Conservation (phyloP, 306 rosid genomes). For the Prunus mume region DNA sequence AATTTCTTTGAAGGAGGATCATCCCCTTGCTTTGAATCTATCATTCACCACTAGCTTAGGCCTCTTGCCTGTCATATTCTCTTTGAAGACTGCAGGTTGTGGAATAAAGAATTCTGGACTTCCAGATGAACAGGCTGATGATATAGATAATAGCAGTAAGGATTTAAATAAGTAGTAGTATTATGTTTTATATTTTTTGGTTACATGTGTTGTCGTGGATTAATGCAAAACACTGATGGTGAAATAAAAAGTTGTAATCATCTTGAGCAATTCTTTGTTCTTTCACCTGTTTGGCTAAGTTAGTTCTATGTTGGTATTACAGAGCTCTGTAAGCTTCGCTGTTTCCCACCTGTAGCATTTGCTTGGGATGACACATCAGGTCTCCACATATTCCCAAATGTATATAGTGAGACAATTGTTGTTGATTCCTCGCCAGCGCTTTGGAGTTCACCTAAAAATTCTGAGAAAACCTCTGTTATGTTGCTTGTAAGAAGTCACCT, state of each 20-base stretch:
- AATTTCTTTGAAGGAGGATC: slow-evolving; percentile 74
- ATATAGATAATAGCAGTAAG: slow-evolving; percentile 72
- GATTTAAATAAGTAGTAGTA: slow-evolving; percentile 15
- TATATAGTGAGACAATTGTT: slow-evolving; percentile 61
- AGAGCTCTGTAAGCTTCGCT: slow-evolving; percentile 93
- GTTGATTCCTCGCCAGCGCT: slow-evolving; percentile 90
- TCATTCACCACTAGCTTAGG: slow-evolving; percentile 85
- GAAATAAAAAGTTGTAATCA: neutral
- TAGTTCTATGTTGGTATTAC: slow-evolving; percentile 35
- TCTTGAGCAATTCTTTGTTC: slow-evolving; percentile 8
- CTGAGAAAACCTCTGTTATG: slow-evolving; percentile 77
- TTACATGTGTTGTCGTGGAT: neutral
- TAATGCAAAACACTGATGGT: neutral
- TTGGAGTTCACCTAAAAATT: slow-evolving; percentile 61
- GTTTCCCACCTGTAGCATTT: slow-evolving; percentile 95
- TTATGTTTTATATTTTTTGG: slow-evolving; percentile 17
- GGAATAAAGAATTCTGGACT: slow-evolving; percentile 79
- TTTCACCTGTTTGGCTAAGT: slow-evolving; percentile 16
- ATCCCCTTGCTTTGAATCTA: slow-evolving; percentile 76
- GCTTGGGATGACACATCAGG: slow-evolving; percentile 96
- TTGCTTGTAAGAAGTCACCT: slow-evolving; percentile 61
- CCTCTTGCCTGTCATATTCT: slow-evolving; percentile 80
- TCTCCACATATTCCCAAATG: slow-evolving; percentile 77
- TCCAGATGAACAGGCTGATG: slow-evolving; percentile 77
- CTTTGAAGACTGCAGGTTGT: slow-evolving; percentile 77